These are phyloP conservation scores for Neopestalotiopsis sp. DNA, from an alignment of 2,329 filamentous ascomycete species.

Conservation along the genomic window DNA sequence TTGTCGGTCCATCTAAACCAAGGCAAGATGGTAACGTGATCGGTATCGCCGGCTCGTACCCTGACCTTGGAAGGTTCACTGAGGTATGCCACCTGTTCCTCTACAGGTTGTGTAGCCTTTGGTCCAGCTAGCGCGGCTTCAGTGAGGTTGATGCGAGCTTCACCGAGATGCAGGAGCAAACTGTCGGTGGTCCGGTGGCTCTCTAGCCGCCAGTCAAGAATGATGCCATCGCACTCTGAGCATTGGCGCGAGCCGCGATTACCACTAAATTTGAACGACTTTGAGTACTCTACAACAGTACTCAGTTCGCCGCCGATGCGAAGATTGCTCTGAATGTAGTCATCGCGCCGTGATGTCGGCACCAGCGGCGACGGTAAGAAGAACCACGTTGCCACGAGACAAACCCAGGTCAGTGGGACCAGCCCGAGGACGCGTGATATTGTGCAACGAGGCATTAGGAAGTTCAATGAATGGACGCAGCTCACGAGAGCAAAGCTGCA, in stretches of 20 bases:
- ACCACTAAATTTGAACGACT: slow-evolving; percentile 11
- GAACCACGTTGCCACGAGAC: slow-evolving; percentile 22
- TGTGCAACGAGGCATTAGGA: slow-evolving; percentile 20
- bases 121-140: slow-evolving; percentile 12
- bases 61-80: slow-evolving; percentile 1
- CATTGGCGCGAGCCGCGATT: background rate
- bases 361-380: slow-evolving; percentile 18
- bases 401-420: slow-evolving; percentile 21
- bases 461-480: slow-evolving; percentile 14
- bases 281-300: slow-evolving; percentile 6
- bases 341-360: slow-evolving; percentile 10
- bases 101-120: background rate
- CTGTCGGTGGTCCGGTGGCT: slow-evolving; percentile 15
- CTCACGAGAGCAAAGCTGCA: background rate
- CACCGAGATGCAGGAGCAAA: slow-evolving; percentile 17
- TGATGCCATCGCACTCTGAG: slow-evolving; percentile 7
- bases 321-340: slow-evolving; percentile 11
- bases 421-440: slow-evolving; percentile 20
- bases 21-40: slow-evolving; percentile 18
- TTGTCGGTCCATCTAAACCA: slow-evolving; percentile 22
- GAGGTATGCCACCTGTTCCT: background rate
- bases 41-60: slow-evolving; percentile 12
- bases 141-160: slow-evolving; percentile 19
- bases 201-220: slow-evolving; percentile 20
- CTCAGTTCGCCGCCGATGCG: slow-evolving; percentile 16